Base-by-base conservation (phyloP, 106 monocot species). In the Allium cepa region DNA sequence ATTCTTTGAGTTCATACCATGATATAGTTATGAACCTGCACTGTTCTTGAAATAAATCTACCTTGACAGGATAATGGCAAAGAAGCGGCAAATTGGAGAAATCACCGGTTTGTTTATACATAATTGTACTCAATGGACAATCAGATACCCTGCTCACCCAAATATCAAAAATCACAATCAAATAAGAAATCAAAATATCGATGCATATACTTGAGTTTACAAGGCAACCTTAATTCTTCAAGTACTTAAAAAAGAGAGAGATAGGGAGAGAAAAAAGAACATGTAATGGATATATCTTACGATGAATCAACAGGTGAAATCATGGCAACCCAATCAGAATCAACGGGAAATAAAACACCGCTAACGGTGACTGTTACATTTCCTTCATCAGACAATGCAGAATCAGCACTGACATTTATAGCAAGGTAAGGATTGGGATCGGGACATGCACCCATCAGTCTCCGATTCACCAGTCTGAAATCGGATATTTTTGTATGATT, bases 61-160 rank as follows among this genome's bases (percentile, higher is more conserved):
- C 91, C 91, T 87, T 87, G 70, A 87, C 91, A 71, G 91, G 91
- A 65, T 91, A 91, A 66, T 91, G 84, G 79, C 91, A 91, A 17
- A 91, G 81, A 75, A 91, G 87, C 60, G 87, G 87, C 22, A 91
- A 72, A 4, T 50, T 60, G 56, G 77, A 80, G 15, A 82, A 18
- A 58, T 92, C 91, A 49, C 91, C 91, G 1, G 91, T 92, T 69
- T 87, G 69, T 28, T 53, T 50, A 22, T 92, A 92, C 18, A 76
- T 63, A 11, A 68, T 4, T 0, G 69, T 51, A 57, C 53, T 78
- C 63, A 80, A 52, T 26, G 82, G 91, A 59, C 91, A 92, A 60
- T 66, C 69, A 7, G 66, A 63, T 7, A 78, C 70, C 49, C 87
- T 84, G 87, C 16, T 9, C 12, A 66, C 18, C 63, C 63, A 63